A percentile compares a stretch with the other conserved stretches of the same genome.
Evolutionary conservation across 805 yeast genomes (phyloP).

Genomic region (Candida chauliodis): DNA sequence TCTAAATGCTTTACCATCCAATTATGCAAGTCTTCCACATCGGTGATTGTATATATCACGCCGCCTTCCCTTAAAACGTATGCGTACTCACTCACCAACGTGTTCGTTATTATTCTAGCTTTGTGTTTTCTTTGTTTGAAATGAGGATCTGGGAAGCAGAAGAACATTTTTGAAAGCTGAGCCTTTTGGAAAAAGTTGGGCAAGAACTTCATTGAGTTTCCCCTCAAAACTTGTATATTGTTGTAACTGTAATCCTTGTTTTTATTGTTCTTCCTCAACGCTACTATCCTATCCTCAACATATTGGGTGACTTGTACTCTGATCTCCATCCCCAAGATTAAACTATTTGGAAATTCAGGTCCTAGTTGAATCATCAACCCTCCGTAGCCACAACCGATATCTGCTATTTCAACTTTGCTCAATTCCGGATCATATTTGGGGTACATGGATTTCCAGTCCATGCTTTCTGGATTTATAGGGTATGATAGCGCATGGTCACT

Average conservation of each 20-base stretch:
- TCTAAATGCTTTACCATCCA: slow-evolving; percentile 96
- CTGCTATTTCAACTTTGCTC: slow-evolving; percentile 80
- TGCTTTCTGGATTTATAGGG: slow-evolving; percentile 72
- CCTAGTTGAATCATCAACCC: slow-evolving; percentile 82
- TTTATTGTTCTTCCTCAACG: slow-evolving; percentile 61
- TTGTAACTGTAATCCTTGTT: slow-evolving; percentile 48
- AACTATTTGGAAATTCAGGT: slow-evolving; percentile 65
- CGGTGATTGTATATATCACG: slow-evolving; percentile 89
- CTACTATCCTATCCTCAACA: slow-evolving; percentile 92
- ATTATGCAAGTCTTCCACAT: slow-evolving; percentile 84
- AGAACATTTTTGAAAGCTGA: slow-evolving; percentile 87
- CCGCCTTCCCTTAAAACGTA: slow-evolving; percentile 86
- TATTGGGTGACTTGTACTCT: slow-evolving; percentile 96
- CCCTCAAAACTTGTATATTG: slow-evolving; percentile 86
- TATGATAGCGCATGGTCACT: slow-evolving; percentile 92
- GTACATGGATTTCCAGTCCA: slow-evolving; percentile 83
- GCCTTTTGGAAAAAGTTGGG: slow-evolving; percentile 88
- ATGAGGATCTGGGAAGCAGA: slow-evolving; percentile 99
- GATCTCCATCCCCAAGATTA: slow-evolving; percentile 94
- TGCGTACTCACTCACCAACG: slow-evolving; percentile 88
- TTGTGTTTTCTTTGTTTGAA: slow-evolving; percentile 96
- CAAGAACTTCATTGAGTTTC: slow-evolving; percentile 94
- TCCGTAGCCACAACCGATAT: slow-evolving; percentile 97
- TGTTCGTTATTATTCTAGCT: slow-evolving; percentile 90
- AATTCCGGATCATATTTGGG: slow-evolving; percentile 51